Evolutionary conservation across 495 filamentous ascomycete genomes (phyloP).

Genomic region (Aspergillus panamensis): DNA sequence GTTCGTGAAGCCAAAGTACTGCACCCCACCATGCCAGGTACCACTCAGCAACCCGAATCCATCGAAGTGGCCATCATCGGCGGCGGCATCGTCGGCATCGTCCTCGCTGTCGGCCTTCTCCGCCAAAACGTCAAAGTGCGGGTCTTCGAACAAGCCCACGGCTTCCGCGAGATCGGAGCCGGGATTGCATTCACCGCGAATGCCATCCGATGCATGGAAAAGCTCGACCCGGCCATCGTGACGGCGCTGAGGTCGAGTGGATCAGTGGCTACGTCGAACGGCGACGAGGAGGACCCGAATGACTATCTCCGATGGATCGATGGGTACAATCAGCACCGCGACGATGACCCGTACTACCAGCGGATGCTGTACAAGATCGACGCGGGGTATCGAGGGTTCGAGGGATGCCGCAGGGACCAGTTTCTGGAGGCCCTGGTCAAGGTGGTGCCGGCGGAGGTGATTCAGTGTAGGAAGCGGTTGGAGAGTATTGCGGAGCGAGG

Average conservation of each 20-base stretch:
- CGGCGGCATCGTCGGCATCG: slow-evolving; percentile 29
- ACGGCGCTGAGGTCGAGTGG: slow-evolving; percentile 6
- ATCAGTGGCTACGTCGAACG: slow-evolving; percentile 10
- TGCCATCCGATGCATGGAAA: slow-evolving; percentile 21
- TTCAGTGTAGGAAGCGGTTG: slow-evolving; percentile 32
- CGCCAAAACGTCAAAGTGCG: slow-evolving; percentile 34
- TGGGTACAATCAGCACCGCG: slow-evolving; percentile 11
- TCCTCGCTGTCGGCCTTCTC: slow-evolving; percentile 29
- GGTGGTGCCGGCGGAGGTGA: slow-evolving; percentile 44
- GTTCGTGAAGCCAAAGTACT: too few species aligned
- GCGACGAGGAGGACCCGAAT: slow-evolving; percentile 24
- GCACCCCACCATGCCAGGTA: not conserved
- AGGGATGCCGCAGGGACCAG: slow-evolving; percentile 48
- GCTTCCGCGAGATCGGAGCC: slow-evolving; percentile 42
- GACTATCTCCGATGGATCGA: slow-evolving; percentile 28
- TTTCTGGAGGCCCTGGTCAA: slow-evolving; percentile 57
- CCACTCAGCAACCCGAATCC: not conserved
- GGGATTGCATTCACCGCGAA: slow-evolving; percentile 27
- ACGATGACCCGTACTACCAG: slow-evolving; percentile 7
- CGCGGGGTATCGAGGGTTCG: slow-evolving; percentile 28
- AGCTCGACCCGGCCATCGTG: slow-evolving; percentile 23
- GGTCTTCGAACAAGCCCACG: slow-evolving; percentile 48
- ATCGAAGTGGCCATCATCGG: slow-evolving; percentile 22
- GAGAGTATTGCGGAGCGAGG: slow-evolving; percentile 22
- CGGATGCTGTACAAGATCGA: slow-evolving; percentile 28